These are phyloP conservation scores for Scytalidium sp. DNA, from an alignment of 2,329 filamentous ascomycete species.

Conservation along the genomic window DNA sequence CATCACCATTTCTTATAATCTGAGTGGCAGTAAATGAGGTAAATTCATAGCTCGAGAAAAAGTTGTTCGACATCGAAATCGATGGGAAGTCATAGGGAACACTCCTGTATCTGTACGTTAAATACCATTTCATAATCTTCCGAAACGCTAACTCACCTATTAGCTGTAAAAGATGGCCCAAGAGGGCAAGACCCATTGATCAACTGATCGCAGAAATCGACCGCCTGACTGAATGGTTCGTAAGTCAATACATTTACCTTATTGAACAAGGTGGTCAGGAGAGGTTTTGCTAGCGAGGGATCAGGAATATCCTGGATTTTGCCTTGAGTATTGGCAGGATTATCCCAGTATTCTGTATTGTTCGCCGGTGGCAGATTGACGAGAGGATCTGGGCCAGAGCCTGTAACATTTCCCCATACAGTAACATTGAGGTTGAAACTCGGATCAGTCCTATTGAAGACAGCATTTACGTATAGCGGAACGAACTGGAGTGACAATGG, in stretches of 20 bases:
- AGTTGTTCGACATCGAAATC: constrained; percentile 70
- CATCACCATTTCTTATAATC: constrained; percentile 72
- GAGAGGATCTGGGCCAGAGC: constrained; percentile 46
- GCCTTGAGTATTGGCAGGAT: constrained; percentile 57
- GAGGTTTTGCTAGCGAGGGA: constrained; percentile 41
- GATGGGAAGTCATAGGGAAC: constrained; percentile 57
- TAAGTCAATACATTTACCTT: constrained; percentile 76
- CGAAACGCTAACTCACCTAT: constrained; percentile 36
- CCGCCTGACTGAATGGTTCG: constrained; percentile 55
- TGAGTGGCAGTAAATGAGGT: constrained; percentile 75
- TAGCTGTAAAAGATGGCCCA: constrained; percentile 64
- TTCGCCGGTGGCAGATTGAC: constrained; percentile 57
- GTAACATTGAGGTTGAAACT: constrained; percentile 70
- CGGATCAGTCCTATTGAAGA: constrained; percentile 61
- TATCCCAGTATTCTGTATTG: constrained; percentile 56
- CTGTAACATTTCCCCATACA: constrained; percentile 89
- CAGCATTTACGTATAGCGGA: constrained; percentile 70
- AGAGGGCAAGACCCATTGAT: constrained; percentile 70
- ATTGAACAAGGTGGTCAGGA: constrained; percentile 70
- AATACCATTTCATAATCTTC: not conserved
- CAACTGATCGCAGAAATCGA: constrained; percentile 65
- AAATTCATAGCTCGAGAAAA: constrained; percentile 83
- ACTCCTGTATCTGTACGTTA: constrained; percentile 22
- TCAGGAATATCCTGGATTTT: constrained; percentile 72
- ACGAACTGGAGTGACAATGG: constrained; percentile 73